Base-by-base conservation (phyloP, 192 early-diverging fungal genomes). In the Mortierella claussenii region DNA sequence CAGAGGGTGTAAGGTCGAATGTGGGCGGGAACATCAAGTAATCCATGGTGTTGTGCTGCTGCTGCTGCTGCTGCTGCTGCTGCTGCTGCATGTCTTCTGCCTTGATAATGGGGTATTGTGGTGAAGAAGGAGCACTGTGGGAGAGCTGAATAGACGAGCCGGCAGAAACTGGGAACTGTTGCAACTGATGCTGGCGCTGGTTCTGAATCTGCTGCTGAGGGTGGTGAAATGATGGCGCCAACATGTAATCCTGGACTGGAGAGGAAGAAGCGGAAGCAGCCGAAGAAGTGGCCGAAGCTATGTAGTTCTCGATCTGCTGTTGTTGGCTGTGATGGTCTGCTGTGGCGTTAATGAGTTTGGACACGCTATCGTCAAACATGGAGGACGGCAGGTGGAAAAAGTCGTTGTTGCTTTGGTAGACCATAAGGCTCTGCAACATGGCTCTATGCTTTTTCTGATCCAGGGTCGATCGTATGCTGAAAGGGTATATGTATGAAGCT, bases 381-480 rank as follows among this genome's bases (percentile, higher is more conserved):
- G 63, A 21, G 17, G 60, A 4, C 26, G 55, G 17, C 56, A 65
- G 28, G n/a, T 53, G 26, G 63, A 75, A 65, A 45, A 65, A 65
- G 34, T 75, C 63, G 57, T 60, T 75, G 34, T 45, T 55, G 32
- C 49, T 65, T 53, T 60, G 60, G 36, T 59, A 75, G 21, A 75
- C 63, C 69, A 73, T 73, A 34, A 64, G 33, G 47, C 61, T 74
- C 54, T 74, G 61, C 44, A 71, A 54, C 69, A 74, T 74, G 45
- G 55, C 23, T 74, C 20, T 74, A 17, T 45, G 46, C n/a, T 57
- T 57, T n/a, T n/a, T n/a, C 37, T 44, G 13, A 34, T 43, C 17
- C 40, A 57, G 40, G 23, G n/a, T n/a, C n/a, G n/a, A n/a, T n/a
- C n/a, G n/a, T n/a, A n/a, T n/a, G n/a, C n/a, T n/a, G n/a, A n/a